A percentile compares a stretch with the other conserved stretches of the same genome.
Conservation (phyloP, 2,329 filamentous ascomycete genomes). For the Lecanosticta acicola region DNA sequence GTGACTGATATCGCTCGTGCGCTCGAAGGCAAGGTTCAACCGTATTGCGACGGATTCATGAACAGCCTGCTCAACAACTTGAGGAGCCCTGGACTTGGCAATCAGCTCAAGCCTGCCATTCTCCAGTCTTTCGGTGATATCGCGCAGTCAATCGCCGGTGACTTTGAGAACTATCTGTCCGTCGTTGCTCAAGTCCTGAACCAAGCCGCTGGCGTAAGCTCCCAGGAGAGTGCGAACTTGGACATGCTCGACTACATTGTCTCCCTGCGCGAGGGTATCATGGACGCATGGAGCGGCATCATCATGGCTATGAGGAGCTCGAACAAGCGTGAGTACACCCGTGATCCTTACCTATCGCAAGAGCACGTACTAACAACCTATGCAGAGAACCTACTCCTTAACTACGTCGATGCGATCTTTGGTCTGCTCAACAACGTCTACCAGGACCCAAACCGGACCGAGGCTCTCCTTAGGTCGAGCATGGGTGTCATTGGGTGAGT, state of each 20-base stretch:
- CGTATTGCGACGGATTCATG: constrained; percentile 97
- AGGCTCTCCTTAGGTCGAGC: constrained; percentile 82
- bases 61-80: constrained; percentile 93
- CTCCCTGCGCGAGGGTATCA: constrained; percentile 91
- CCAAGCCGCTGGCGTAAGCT: constrained; percentile 79
- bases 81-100: constrained; percentile 77
- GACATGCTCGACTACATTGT: constrained; percentile 98
- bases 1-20: constrained; percentile 95
- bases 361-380: constrained; percentile 26
- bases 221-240: constrained; percentile 58
- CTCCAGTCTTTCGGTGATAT: constrained; percentile 98
- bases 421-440: constrained; percentile 75
- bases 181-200: constrained; percentile 92
- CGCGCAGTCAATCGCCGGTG: constrained; percentile 82
- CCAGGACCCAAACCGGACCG: constrained; percentile 79
- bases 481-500: constrained; percentile 95
- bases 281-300: constrained; percentile 98
- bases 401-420: constrained; percentile 81
- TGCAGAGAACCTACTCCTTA: constrained; percentile 63
- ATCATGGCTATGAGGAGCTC: constrained; percentile 88
- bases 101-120: constrained; percentile 97
- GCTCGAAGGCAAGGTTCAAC: constrained; percentile 81
- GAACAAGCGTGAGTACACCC: constrained; percentile 58
- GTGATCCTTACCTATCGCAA: not conserved
- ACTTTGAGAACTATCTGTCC: constrained; percentile 87